Conservation (phyloP, 2,329 filamentous ascomycete genomes). For the Talaromyces atroroseus region DNA sequence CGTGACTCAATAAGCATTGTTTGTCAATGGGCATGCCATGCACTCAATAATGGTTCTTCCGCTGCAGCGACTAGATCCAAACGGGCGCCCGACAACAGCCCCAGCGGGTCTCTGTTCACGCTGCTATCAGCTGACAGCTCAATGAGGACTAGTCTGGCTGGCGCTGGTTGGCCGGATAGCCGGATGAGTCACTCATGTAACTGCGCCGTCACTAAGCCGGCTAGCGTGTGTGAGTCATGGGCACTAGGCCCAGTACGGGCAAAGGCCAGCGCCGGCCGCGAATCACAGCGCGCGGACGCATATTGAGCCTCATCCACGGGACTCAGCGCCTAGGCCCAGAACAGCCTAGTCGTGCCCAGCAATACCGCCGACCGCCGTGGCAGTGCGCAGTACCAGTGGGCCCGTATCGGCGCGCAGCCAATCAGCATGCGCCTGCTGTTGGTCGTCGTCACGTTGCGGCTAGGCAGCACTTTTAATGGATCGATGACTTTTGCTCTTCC, state of each 20-base stretch:
- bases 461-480: conserved; percentile 12
- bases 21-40: no score
- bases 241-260: neutral
- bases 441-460: conserved; percentile 10
- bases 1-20: no score
- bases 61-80: neutral
- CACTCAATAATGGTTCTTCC: no score
- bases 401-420: neutral
- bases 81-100: neutral
- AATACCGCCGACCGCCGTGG: conserved; percentile 3
- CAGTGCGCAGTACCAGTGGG: conserved; percentile 3
- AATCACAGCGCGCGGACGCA: neutral
- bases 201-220: neutral
- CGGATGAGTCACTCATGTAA: neutral
- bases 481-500: conserved; percentile 1
- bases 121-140: neutral
- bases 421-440: neutral
- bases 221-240: neutral
- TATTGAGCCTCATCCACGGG: conserved; percentile 8
- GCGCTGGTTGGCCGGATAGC: no score
- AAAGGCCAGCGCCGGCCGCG: neutral
- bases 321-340: neutral
- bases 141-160: neutral
- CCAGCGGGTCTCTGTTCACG: neutral
- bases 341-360: neutral